Percentiles rank a stretch among this genome's conserved stretches.
Evolutionary conservation across 1,284 basidiomycete genomes (phyloP).

Genomic region (Coriolopsis trogii): DNA sequence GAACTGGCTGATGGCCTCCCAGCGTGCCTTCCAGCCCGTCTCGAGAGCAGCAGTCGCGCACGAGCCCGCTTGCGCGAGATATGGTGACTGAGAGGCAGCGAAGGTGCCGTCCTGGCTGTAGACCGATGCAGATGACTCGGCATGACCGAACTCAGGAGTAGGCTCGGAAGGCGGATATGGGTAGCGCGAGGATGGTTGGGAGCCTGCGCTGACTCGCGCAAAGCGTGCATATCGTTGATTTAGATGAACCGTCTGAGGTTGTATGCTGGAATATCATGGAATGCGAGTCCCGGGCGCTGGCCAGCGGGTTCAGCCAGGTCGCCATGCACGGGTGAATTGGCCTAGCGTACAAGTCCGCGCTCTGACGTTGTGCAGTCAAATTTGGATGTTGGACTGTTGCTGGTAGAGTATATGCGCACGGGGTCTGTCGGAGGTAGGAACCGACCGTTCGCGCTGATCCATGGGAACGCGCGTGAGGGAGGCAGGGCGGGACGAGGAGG

Average conservation of each 20-base stretch:
- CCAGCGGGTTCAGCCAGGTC: slow-evolving; percentile 58
- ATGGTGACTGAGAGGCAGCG: neutral
- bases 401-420: neutral
- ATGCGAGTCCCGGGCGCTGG: slow-evolving; percentile 57
- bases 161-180: neutral
- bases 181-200: neutral
- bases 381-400: neutral
- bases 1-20: neutral
- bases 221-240: slow-evolving; percentile 49
- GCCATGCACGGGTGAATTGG: slow-evolving; percentile 62
- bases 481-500: slow-evolving; percentile 9
- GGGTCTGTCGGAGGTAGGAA: neutral
- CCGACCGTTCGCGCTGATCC: slow-evolving; percentile 4
- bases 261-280: slow-evolving; percentile 58
- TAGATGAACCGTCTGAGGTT: slow-evolving; percentile 66
- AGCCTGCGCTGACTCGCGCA: too few species aligned
- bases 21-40: neutral
- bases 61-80: neutral
- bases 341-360: slow-evolving; percentile 32
- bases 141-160: neutral
- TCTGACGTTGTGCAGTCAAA: neutral
- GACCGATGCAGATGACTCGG: slow-evolving; percentile 8
- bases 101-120: slow-evolving; percentile 4
- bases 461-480: slow-evolving; percentile 5
- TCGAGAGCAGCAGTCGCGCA: neutral